Percentiles rank a stretch among this genome's conserved stretches.
These are phyloP conservation scores for Heliamphora pulchella DNA, from an alignment of 179 eudicot species.

Conservation along the genomic window DNA sequence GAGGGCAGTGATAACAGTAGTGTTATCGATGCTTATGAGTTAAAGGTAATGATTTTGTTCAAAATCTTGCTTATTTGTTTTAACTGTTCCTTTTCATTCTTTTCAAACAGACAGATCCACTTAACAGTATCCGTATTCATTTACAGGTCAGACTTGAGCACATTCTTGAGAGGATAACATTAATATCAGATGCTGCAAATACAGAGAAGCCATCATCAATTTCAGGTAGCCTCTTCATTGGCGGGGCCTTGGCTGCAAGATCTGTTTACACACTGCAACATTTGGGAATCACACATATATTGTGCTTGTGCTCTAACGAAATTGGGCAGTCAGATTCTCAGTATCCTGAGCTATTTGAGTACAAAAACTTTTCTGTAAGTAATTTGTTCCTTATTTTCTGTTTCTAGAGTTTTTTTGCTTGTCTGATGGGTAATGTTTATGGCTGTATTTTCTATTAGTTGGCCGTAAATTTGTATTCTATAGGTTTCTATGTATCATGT, in stretches of 20 bases:
- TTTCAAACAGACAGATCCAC: not conserved
- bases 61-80: not conserved
- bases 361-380: conserved; percentile 79
- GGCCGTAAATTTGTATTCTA: not conserved
- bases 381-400: not conserved
- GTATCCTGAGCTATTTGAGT: conserved; percentile 64
- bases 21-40: conserved; percentile 89
- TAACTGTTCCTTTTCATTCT: not conserved
- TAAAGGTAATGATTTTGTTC: conserved; percentile 46
- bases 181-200: conserved; percentile 93
- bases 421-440: not conserved
- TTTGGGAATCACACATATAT: conserved; percentile 75
- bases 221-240: conserved; percentile 61
- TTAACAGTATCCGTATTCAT: not conserved
- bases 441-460: not conserved
- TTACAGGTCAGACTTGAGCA: conserved; percentile 91
- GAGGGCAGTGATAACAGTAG: conserved; percentile 74
- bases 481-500: not conserved
- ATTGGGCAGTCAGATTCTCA: conserved; percentile 93
- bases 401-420: conserved; percentile 6
- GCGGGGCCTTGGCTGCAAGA: conserved; percentile 96
- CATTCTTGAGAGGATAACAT: conserved; percentile 84
- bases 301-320: conserved; percentile 94
- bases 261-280: conserved; percentile 81
- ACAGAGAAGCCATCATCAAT: conserved; percentile 84